Base-by-base conservation (phyloP, 2,329 filamentous ascomycete genomes). In the Monilinia polystroma region DNA sequence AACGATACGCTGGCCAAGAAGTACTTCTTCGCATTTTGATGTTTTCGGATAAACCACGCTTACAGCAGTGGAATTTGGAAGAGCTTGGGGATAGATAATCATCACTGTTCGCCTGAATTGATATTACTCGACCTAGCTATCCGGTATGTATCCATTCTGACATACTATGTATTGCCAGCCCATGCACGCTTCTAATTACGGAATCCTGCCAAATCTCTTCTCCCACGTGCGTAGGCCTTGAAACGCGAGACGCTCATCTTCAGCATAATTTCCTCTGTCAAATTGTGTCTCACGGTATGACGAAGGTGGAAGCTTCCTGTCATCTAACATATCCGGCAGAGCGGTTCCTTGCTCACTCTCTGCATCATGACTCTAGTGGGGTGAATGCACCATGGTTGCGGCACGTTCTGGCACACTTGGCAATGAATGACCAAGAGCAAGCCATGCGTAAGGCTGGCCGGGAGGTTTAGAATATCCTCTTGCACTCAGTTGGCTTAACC, bases 321-420 rank as follows among this genome's bases (percentile, higher is more conserved):
- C 8, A 32, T 41, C n/a, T 38, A 26, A 23, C 38, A 26, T 6
- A 20, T 11, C 59, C 59, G 49, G 38, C 49, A 54, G 32, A 2
- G 23, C 47, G 59, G 59, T 29, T 63, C 47, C 23, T 32, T 3
- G 1, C 32, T 63, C 43, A 16, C 32, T 54, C 32, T 5, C 14
- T 60, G 32, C 47, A n/a, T 35, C 59, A 53, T 53, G 16, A 41
- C 47, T 53, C 52, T 29, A 29, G 57, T 60, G 43, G 29, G n/a
- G 45, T 62, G 45, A n/a, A 32, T 32, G 23, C 35, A 29, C 20
- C 23, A 10, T 49, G 35, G 49, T 20, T 53, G 38, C 55, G 35
- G 60, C 63, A 67, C 68, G 64, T 68, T 68, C 41, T 26, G 38
- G 49, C 53, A 52, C 63, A 32, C 64, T 68, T 67, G 64, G 64